Evolutionary conservation across 306 rosid genomes (phyloP), one percentile per base, ranked within the genome.

Genomic region (Cucumis melo): DNA sequence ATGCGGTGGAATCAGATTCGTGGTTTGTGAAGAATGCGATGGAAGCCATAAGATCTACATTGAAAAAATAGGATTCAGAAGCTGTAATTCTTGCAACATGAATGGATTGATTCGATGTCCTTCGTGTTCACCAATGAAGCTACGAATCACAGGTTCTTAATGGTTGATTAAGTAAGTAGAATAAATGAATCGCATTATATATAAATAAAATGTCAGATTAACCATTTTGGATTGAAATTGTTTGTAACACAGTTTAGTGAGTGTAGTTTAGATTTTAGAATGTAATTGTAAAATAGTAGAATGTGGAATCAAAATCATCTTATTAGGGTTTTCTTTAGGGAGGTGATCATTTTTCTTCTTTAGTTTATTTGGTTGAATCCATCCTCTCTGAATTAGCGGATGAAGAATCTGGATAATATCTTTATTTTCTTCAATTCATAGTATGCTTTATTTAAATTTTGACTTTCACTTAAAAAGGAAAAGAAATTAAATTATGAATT

Each of bases 1-100:
- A 1, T 94, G 99, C 15, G 96, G 91, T 67, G 99, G 95, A 74
- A 42, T 87, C 32, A 85, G 96, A 81, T 94, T 88, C 39, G 67
- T 85, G 1, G 84, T 92, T 51, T 94, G 98, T 50, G 84, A 84
- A 5, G 82, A 77, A 27, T 91, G 99, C 20, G 77, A 87, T 67
- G 99, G 99, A 32, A 94, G 99, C 82, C 97, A 87, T 51, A 94
- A 88, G 81, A 83, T 91, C 9, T 89, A 82, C 27, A 23, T 9
- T 1, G 88, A 81, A 53, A 86, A 88, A 78, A 76, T 64, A 2
- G 96, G 93, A 15, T 87, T 88, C 73, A 87, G 76, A 14, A 80
- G 72, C 50, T 94, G 97, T 57, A 20, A 63, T 0, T 76, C 58
- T 1, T 92, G 99, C 81, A 92, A 88, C 29, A 77, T 77, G 23